Evolutionary conservation across 2,329 filamentous ascomycete genomes (phyloP).

Genomic region (Stemphylium lycopersici): DNA sequence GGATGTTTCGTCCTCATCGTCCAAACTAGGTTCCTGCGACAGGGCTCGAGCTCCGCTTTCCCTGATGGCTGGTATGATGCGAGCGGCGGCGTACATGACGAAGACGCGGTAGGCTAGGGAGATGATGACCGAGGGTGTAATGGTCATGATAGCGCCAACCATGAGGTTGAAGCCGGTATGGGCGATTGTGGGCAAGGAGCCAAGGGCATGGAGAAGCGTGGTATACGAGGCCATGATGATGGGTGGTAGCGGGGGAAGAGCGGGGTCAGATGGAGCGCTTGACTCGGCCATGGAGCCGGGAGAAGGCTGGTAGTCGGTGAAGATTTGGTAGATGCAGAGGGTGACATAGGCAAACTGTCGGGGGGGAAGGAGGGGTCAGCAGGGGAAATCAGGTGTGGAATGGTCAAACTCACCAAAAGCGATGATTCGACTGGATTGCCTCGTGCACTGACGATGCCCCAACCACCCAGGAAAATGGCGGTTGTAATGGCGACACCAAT

Average conservation of each 20-base stretch:
- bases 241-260: conserved; percentile 93
- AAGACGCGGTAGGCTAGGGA: conserved; percentile 92
- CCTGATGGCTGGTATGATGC: conserved; percentile 92
- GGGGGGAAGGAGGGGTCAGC: conserved; percentile 19
- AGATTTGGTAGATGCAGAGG: conserved; percentile 99
- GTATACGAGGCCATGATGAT: conserved; percentile 99
- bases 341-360: conserved; percentile 91
- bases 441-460: conserved; percentile 90
- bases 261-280: conserved; percentile 69
- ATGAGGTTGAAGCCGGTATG: conserved; percentile 85
- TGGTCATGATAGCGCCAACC: conserved; percentile 90
- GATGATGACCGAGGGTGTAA: conserved; percentile 94
- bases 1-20: conserved; percentile 83
- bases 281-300: conserved; percentile 59
- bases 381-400: not conserved
- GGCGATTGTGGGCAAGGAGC: conserved; percentile 80
- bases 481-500: conserved; percentile 94
- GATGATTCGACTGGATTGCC: conserved; percentile 96
- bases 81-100: conserved; percentile 92
- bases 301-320: conserved; percentile 94
- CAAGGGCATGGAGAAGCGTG: conserved; percentile 82
- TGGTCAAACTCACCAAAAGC: conserved; percentile 61
- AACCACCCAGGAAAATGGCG: conserved; percentile 88
- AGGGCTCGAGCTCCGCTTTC: conserved; percentile 84
- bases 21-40: conserved; percentile 81